phyloP scores from a whole-genome alignment of 768 basidiomycete genomes.

The Tylopilus intermedius region DNA sequence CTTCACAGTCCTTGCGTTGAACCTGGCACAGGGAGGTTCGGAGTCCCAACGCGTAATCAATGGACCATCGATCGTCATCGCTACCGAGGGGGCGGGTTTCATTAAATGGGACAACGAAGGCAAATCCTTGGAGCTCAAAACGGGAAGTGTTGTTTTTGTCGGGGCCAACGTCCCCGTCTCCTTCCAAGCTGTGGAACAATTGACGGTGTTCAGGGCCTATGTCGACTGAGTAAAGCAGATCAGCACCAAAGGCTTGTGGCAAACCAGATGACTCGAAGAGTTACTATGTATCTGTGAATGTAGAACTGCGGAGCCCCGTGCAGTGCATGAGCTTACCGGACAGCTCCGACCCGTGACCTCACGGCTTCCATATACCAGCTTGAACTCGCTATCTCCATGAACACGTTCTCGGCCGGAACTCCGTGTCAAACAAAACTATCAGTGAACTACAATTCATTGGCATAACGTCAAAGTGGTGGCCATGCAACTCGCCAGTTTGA shows the following conservation, averaged over 20 bases:
- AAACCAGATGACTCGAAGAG: background rate
- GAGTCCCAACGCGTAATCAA: conserved; percentile 60
- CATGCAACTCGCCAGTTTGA: too few species aligned
- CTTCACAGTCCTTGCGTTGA: conserved; percentile 77
- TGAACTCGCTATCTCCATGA: too few species aligned
- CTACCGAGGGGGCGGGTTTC: conserved; percentile 62
- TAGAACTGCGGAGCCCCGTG: background rate
- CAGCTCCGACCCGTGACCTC: background rate
- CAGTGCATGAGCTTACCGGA: background rate
- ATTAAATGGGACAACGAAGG: conserved; percentile 44
- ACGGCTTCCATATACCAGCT: too few species aligned
- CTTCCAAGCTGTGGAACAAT: conserved; percentile 35
- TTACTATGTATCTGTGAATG: too few species aligned
- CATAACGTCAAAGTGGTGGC: too few species aligned
- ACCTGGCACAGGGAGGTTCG: conserved; percentile 38
- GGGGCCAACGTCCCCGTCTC: conserved; percentile 62
- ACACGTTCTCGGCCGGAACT: too few species aligned
- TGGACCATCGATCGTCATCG: conserved; percentile 83
- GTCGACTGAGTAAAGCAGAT: conserved; percentile 14
- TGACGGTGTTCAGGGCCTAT: conserved; percentile 29
- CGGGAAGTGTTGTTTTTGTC: conserved; percentile 80
- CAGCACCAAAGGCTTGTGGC: background rate
- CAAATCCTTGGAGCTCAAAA: conserved; percentile 38
- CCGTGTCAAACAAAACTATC: too few species aligned
- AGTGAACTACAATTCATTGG: too few species aligned